Evolutionary conservation across 2,329 filamentous ascomycete genomes (phyloP), one percentile per base, ranked within the genome.

Genomic region (Diatrype stigma): DNA sequence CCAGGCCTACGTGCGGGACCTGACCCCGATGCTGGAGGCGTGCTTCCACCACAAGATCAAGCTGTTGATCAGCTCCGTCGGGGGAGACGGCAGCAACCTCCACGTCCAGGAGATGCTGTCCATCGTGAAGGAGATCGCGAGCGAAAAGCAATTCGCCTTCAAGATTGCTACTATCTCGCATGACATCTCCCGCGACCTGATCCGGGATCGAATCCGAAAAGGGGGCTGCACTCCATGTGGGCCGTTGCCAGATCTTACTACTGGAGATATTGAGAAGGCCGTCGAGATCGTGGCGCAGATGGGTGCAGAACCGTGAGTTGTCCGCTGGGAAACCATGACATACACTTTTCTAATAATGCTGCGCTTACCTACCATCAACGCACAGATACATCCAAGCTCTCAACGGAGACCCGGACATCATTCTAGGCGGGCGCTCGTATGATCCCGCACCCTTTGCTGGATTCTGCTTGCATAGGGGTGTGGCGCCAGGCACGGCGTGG

Each of bases 381-480:
- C n/a, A 12, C 23, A 63, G 62, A 12, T 63, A 57, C 19, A 38
- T 63, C 0, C 35, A 63, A 45, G 61, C 55, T 47, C 51, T 52
- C 22, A 49, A 50, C 28, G 38, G 42, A 19, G 51, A 52, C 12
- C 60, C 62, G 1, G 63, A 67, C 19, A 64, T 69, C 19, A 60
- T 69, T 10, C 54, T 69, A 0, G 63, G 63, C 12, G 66, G 66
- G 0, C 59, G 71, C 2, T 61, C 63, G 3, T 74, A 74, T 51
- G 72, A 74, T 49, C 72, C 72, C 1, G 57, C 67, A 0, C 71
- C 71, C 0, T 75, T 67, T 57, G 66, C 65, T 2, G 72, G 67
- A 2, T 73, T 49, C 16, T 52, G 47, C 44, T 21, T 52, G 12
- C 40, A 44, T 11, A 60, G 62, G 16, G 64, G 65, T 1, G 49